Evolutionary conservation across 2,329 filamentous ascomycete species (phyloP).

Genomic region (Bipolaris bicolor): DNA sequence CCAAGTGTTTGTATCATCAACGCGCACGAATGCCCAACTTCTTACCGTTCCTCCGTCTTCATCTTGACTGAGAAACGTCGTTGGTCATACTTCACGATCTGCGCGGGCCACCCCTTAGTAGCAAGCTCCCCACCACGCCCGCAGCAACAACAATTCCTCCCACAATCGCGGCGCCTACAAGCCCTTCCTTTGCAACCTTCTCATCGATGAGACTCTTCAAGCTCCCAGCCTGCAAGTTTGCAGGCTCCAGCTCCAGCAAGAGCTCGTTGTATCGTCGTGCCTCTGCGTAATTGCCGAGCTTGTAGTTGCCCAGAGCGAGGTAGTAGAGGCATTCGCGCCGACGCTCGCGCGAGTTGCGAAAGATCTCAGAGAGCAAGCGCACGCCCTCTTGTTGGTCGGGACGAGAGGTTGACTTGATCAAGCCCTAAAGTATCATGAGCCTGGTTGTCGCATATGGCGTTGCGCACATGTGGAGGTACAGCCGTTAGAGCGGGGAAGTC

Average conservation of each 20-base stretch:
- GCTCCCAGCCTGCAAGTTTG: conserved; percentile 88
- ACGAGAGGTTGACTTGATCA: conserved; percentile 89
- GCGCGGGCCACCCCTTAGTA: conserved; percentile 73
- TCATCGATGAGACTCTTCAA: conserved; percentile 90
- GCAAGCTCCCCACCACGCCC: conserved; percentile 86
- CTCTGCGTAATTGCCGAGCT: conserved; percentile 96
- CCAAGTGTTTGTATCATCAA: conserved; percentile 19
- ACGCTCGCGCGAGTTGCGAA: conserved; percentile 88
- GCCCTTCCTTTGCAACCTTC: conserved; percentile 90
- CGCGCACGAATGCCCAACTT: neutral
- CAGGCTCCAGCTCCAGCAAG: conserved; percentile 86
- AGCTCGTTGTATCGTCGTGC: conserved; percentile 93
- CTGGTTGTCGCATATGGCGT: conserved; percentile 6
- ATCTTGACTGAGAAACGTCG: neutral
- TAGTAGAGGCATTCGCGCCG: conserved; percentile 98
- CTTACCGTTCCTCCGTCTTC: neutral
- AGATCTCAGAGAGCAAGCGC: conserved; percentile 92
- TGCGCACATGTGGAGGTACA: conserved; percentile 1
- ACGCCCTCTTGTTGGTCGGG: conserved; percentile 93
- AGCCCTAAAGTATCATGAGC: conserved; percentile 64
- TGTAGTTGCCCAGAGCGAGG: conserved; percentile 95
- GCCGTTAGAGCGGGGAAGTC: conserved; percentile 27
- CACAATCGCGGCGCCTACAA: conserved; percentile 93
- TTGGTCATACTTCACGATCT: conserved; percentile 54
- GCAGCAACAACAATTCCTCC: conserved; percentile 91